Base-by-base conservation (phyloP, 192 early-diverging fungal genomes). In the Paraglomus brasilianum region DNA sequence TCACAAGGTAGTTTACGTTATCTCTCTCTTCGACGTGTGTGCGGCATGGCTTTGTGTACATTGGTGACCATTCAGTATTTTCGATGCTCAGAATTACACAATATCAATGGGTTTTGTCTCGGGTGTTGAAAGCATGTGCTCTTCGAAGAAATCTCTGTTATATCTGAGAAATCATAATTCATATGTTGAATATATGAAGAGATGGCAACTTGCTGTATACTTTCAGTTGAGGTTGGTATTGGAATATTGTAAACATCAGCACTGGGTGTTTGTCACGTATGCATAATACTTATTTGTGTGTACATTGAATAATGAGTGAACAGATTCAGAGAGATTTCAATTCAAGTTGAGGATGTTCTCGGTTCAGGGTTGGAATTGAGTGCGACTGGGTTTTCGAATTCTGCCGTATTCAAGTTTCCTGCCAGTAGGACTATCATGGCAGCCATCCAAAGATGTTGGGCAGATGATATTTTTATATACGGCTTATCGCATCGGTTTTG, bases 171-270 rank as follows among this genome's bases (percentile, higher is more conserved):
- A 72, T 2, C 82, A 81, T 61, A 59, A 78, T 6, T 74, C 56
- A 14, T 88, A 88, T 46, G 68, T 70, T 19, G 82, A 81, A 4
- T 85, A 86, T 52, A 84, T 86, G 75, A 82, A 78, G 51, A 66
- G 78, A 44, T 88, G 86, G 86, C 85, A 88, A 24, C 71, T 87
- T 8, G 69, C 77, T 8, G 79, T 86, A 6, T 88, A 88, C 58
- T 88, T 88, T 55, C 82, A 83, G 66, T 64, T 88, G 8, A 58
- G 85, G 69, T 83, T 72, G 63, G 38, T 22, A 48, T 49, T 47
- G 46, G n/a, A 65, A 11, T 22, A 24, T 73, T 43, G 45, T 63
- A 73, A 11, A 48, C 17, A 7, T 13, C 39, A 19, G 5, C 24
- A 39, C 21, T 11, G 22, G 38, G 14, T 39, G 15, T 19, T 42